Conservation (phyloP, 2,329 filamentous ascomycete genomes). For the Aspergillus flavus region DNA sequence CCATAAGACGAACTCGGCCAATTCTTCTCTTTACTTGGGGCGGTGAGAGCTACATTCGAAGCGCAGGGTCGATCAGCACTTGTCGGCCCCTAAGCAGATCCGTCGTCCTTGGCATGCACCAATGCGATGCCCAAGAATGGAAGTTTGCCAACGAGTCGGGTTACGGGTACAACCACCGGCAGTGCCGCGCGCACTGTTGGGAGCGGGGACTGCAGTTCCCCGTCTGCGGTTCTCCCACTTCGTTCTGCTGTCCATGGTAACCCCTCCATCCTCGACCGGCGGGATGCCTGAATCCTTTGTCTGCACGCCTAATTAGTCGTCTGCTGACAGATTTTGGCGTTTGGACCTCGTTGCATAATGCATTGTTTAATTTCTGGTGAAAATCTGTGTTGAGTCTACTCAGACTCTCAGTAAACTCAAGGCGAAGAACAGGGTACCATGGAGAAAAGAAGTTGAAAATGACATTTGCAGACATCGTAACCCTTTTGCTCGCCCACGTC, state of each 20-base stretch:
- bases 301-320: not conserved
- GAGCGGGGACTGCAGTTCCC: not conserved
- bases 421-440: too few species aligned
- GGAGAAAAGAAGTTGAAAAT: too few species aligned
- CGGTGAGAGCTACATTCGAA: not conserved
- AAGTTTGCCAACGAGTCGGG: slow-evolving; percentile 5
- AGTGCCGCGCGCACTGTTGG: not conserved
- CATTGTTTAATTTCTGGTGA: not conserved
- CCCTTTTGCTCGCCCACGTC: too few species aligned
- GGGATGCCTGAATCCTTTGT: not conserved
- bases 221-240: not conserved
- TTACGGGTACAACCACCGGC: slow-evolving; percentile 1
- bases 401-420: too few species aligned
- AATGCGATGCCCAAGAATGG: not conserved
- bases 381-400: too few species aligned
- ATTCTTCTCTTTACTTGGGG: not conserved
- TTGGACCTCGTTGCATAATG: not conserved
- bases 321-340: not conserved
- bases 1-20: not conserved
- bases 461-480: too few species aligned
- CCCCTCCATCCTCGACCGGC: not conserved
- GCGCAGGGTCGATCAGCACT: not conserved
- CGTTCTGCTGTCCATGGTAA: not conserved
- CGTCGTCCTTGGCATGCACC: slow-evolving; percentile 2
- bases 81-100: not conserved